Base-by-base conservation (phyloP, 176 grass and related monocot species). In the Hyparrhenia diplandra region DNA sequence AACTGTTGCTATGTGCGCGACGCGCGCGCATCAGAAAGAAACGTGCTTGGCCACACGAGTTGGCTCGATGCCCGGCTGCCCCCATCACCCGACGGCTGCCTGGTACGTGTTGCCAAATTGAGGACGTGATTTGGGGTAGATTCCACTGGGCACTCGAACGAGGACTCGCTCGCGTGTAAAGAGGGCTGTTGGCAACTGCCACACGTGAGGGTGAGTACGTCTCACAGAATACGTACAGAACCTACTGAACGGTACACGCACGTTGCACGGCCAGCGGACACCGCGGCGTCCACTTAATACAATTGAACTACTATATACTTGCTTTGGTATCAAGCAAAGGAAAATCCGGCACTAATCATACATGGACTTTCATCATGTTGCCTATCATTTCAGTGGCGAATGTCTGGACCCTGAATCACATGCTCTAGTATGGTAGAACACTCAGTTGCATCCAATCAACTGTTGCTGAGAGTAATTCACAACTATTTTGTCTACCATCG, bases 321-420 rank as follows among this genome's bases (percentile, higher is more conserved):
- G 28, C 82, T 80, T 75, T 42, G 41, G 5, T 34, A 31, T 71
- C 76, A 89, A 85, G 82, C 87, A 85, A 85, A 76, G 63, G 64
- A 42, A 69, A 69, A 70, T 54, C 25, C 13, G 32, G 5, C 6
- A 21, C 75, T 60, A 32, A 80, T 75, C 46, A 83, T 74, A 31
- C 13, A 27, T 2, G 55, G 9, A 8, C 69, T 24, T 25, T 21
- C 40, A 74, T 74, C 3, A 62, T 65, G 62, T 1, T 69, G 49
- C 78, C 28, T 37, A 55, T 23, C 71, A 49, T 58, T 73, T 42
- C 74, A 25, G 6, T n/a, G 2, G 2, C 21, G 28, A 59, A 74
- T 59, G 25, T 10, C 6, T 31, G 28, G 10, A 77, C 12, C 16
- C 2, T 41, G 34, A 83, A 55, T 18, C 54, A n/a, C 6, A 54